phyloP scores from a whole-genome alignment of 345 rosid genomes.

The Toxicodendron radicans region DNA sequence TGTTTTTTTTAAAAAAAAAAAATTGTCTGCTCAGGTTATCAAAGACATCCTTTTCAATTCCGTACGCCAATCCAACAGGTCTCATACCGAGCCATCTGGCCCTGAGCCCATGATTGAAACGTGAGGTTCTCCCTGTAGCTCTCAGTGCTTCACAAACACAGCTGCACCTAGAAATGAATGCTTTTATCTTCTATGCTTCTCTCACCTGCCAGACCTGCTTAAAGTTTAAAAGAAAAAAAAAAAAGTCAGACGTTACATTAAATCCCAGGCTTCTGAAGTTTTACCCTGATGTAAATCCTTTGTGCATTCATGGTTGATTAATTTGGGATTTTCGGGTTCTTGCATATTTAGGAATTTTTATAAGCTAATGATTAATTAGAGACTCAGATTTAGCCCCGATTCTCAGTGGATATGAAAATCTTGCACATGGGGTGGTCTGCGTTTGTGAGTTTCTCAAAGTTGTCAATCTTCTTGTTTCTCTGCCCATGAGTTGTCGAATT shows the following conservation, averaged over 20 bases:
- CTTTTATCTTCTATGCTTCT: not conserved
- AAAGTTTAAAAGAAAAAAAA: not conserved
- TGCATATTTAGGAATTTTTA: slow-evolving; percentile 1
- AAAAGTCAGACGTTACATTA: not conserved
- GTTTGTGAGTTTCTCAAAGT: not conserved
- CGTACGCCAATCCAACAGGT: slow-evolving; percentile 56
- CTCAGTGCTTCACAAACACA: too few species aligned
- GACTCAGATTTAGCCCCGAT: not conserved
- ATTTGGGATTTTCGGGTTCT: not conserved
- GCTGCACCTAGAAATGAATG: slow-evolving; percentile 18
- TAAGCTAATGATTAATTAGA: not conserved
- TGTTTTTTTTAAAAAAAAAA: not conserved
- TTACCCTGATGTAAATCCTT: slow-evolving; percentile 33
- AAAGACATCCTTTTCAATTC: slow-evolving; percentile 96
- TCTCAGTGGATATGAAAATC: not conserved
- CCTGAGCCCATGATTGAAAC: slow-evolving; percentile 98
- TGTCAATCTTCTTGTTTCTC: not conserved
- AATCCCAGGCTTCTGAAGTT: slow-evolving; percentile 16
- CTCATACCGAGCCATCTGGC: slow-evolving; percentile 50
- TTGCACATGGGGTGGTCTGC: not conserved
- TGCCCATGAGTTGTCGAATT: not conserved
- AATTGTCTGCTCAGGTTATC: slow-evolving; percentile 57
- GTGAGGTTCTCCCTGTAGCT: slow-evolving; percentile 28
- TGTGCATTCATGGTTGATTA: slow-evolving; percentile 19
- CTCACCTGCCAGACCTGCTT: slow-evolving; percentile 6